Conservation (phyloP, 805 yeast species). For the Wickerhamomyces canadensis region DNA sequence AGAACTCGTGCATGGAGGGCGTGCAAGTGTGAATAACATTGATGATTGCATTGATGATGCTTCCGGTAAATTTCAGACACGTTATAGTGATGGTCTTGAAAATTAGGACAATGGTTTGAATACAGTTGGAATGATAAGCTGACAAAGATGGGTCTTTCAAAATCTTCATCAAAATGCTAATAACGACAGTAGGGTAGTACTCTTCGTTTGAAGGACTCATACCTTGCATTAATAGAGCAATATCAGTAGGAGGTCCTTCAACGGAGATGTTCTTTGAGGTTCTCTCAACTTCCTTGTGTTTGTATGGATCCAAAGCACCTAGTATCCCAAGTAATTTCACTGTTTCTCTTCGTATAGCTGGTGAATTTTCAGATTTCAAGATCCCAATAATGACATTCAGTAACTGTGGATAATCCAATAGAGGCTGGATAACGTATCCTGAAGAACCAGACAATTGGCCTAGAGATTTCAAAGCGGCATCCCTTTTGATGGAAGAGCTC, state of each 20-base stretch:
- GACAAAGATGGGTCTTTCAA: conserved; percentile 80
- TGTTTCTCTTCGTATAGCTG: conserved; percentile 75
- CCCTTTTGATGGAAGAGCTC: conserved; percentile 79
- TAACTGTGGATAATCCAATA: conserved; percentile 85
- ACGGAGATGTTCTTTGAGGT: conserved; percentile 44
- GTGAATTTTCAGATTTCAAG: conserved; percentile 72
- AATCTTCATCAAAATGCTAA: conserved; percentile 76
- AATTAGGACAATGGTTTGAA: conserved; percentile 90
- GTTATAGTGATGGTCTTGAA: conserved; percentile 84
- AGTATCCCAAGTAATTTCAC: conserved; percentile 85
- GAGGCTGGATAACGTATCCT: conserved; percentile 92
- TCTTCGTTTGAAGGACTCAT: conserved; percentile 91
- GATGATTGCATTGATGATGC: conserved; percentile 83
- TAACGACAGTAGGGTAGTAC: conserved; percentile 92
- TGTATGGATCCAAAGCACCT: conserved; percentile 96
- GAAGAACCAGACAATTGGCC: conserved; percentile 89
- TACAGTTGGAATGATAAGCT: conserved; percentile 83
- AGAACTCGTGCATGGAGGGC: conserved; percentile 73
- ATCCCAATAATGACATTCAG: conserved; percentile 78
- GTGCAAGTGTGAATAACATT: conserved; percentile 81
- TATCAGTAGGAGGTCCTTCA: conserved; percentile 87
- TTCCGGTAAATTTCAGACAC: conserved; percentile 84
- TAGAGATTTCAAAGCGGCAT: conserved; percentile 80
- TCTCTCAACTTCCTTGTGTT: conserved; percentile 86
- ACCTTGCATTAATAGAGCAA: conserved; percentile 86